phyloP scores from a whole-genome alignment of 257 asterid genomes.

The Coffea canephora region DNA sequence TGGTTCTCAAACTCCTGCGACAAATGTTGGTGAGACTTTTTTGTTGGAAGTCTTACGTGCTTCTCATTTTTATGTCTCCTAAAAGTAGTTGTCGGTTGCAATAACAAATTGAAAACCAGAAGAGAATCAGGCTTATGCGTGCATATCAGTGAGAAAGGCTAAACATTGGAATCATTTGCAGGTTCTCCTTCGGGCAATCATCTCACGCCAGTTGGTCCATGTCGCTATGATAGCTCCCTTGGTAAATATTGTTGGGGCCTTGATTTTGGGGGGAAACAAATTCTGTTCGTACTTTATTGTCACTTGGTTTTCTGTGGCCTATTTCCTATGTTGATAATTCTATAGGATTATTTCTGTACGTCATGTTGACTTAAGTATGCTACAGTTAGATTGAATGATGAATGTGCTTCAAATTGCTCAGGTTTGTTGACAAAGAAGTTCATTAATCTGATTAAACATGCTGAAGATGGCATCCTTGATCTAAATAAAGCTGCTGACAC shows the following conservation, averaged over 20 bases:
- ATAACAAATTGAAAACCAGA: background rate
- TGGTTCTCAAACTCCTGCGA: conserved; percentile 45
- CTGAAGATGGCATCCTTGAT: conserved; percentile 96
- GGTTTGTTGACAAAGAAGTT: conserved; percentile 95
- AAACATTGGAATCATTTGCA: conserved; percentile 28
- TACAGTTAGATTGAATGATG: background rate
- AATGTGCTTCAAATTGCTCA: conserved; percentile 25
- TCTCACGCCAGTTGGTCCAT: conserved; percentile 81
- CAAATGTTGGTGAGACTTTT: conserved; percentile 63
- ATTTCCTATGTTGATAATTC: background rate
- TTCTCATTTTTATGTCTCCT: background rate
- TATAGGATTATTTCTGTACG: background rate
- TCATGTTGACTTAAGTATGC: background rate
- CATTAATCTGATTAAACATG: conserved; percentile 80
- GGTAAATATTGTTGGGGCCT: conserved; percentile 41
- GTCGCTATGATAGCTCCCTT: conserved; percentile 96
- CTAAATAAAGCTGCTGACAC: conserved; percentile 93
- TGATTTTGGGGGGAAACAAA: background rate
- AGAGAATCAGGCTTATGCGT: background rate
- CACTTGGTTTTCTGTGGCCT: background rate
- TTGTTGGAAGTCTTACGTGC: conserved; percentile 10
- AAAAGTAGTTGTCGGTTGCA: background rate
- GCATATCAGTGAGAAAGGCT: background rate
- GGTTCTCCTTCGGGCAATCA: conserved; percentile 80
- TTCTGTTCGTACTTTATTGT: background rate